Conservation (phyloP, 78 protist genomes). For the Dictyostelium firmibasis region DNA sequence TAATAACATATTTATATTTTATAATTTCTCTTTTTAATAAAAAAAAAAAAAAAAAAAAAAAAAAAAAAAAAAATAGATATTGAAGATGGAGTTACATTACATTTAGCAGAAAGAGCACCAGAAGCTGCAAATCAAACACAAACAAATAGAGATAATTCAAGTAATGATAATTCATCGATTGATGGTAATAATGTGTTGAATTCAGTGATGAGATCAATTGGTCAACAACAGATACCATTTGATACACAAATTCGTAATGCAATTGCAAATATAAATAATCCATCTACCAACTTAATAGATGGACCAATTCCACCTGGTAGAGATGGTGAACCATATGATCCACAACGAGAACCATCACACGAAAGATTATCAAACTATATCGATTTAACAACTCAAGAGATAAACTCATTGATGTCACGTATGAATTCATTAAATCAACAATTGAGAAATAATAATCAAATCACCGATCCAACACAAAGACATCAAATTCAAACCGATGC, state of each 20-base stretch:
- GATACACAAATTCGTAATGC: conserved; percentile 6
- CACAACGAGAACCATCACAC: conserved; percentile 18
- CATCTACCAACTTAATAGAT: background rate
- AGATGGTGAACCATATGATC: background rate
- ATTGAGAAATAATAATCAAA: background rate
- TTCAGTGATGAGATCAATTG: conserved; percentile 11
- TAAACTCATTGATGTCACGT: background rate
- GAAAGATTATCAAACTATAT: conserved; percentile 22
- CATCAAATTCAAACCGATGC: conserved; percentile 35
- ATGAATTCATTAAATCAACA: background rate
- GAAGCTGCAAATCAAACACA: conserved; percentile 19
- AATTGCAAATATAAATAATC: conserved; percentile 4
- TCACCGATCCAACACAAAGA: conserved; percentile 22
- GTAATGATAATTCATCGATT: background rate
- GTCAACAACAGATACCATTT: conserved; percentile 8
- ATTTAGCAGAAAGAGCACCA: conserved; percentile 75
- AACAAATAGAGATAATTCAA: background rate
- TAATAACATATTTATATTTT: conserved; percentile 24
- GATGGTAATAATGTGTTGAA: background rate
- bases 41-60: background rate
- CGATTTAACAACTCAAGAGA: background rate
- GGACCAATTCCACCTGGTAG: background rate
- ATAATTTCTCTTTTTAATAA: too few relatives aligned
- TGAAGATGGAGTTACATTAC: conserved; percentile 71
- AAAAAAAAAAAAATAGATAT: background rate